A percentile compares a stretch with the other conserved stretches of the same genome.
phyloP scores from a whole-genome alignment of 208 protist genomes.

The Phytomonas francai region DNA sequence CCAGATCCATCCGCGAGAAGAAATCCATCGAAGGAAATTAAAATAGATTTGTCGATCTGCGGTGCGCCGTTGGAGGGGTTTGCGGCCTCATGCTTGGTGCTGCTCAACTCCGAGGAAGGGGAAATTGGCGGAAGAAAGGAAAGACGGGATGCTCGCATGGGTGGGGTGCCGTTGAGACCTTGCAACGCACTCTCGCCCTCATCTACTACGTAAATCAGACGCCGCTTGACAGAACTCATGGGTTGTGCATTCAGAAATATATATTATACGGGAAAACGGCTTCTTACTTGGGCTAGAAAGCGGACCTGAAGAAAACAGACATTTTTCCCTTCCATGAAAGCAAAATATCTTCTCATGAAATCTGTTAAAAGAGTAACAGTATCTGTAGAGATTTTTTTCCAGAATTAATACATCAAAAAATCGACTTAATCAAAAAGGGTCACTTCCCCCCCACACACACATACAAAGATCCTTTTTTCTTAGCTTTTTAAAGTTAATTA shows the following conservation, averaged over 20 bases:
- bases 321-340: not conserved
- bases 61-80: not conserved
- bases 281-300: not conserved
- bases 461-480: not conserved
- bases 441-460: no score
- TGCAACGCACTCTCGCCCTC: constrained; percentile 41
- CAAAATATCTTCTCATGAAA: not conserved
- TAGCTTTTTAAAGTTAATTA: not conserved
- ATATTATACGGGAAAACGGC: not conserved
- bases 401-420: not conserved
- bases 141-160: constrained; percentile 30
- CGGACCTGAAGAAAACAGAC: constrained; percentile 11
- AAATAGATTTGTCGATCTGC: constrained; percentile 22
- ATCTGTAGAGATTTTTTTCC: not conserved
- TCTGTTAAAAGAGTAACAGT: not conserved
- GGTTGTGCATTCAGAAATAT: not conserved
- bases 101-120: not conserved
- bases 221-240: constrained; percentile 44
- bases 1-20: constrained; percentile 56
- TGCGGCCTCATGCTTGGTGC: not conserved
- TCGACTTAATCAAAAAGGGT: not conserved
- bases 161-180: constrained; percentile 42
- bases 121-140: constrained; percentile 7
- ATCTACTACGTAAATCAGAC: constrained; percentile 69
- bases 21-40: constrained; percentile 68